These are phyloP conservation scores for Dactylellina cionopaga DNA, from an alignment of 2,329 filamentous ascomycete species.

Conservation along the genomic window DNA sequence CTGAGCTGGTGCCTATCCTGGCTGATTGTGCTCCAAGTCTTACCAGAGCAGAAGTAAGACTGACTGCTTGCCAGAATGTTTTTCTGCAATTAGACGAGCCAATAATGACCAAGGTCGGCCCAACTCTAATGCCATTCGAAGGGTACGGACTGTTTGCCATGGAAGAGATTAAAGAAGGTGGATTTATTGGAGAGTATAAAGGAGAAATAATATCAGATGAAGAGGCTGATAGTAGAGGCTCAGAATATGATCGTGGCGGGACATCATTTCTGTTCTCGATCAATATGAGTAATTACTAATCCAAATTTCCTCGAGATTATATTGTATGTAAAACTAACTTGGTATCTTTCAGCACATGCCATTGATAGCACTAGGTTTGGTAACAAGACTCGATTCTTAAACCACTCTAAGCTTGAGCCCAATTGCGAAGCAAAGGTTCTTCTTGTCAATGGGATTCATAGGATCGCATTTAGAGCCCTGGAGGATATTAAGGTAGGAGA, in stretches of 20 bases:
- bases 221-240: constrained; percentile 75
- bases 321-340: constrained; percentile 10
- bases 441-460: constrained; percentile 78
- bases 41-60: constrained; percentile 66
- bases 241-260: constrained; percentile 61
- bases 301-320: constrained; percentile 12
- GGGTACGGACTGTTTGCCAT: constrained; percentile 81
- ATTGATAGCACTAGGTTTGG: constrained; percentile 80
- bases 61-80: constrained; percentile 76
- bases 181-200: constrained; percentile 83
- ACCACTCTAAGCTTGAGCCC: constrained; percentile 71
- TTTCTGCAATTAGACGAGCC: constrained; percentile 73
- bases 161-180: constrained; percentile 72
- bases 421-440: constrained; percentile 75
- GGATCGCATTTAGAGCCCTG: constrained; percentile 78
- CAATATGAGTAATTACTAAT: constrained; percentile 61
- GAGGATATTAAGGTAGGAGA: constrained; percentile 75
- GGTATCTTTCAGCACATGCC: constrained; percentile 60
- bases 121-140: constrained; percentile 73
- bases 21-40: not conserved
- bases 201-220: constrained; percentile 78
- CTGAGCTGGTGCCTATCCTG: not conserved
- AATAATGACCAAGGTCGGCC: constrained; percentile 74
- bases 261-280: constrained; percentile 66
- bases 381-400: constrained; percentile 85